A percentile compares a stretch with the other conserved stretches of the same genome.
phyloP scores from a whole-genome alignment of 805 yeast genomes.

The Zygosaccharomyces siamensis region DNA sequence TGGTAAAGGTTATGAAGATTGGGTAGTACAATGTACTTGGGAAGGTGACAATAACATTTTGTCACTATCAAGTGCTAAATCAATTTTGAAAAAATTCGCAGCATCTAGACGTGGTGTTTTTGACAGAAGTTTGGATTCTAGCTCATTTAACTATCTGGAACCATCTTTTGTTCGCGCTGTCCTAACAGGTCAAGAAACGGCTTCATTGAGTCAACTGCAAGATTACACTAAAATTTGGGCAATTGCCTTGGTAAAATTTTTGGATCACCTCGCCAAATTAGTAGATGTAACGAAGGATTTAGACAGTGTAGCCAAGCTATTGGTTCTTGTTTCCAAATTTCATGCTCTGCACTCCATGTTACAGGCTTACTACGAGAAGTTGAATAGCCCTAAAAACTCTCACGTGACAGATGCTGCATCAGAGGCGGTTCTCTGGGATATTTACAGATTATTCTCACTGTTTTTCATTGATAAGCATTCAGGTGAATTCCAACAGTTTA shows the following conservation, averaged over 20 bases:
- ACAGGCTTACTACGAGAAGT: slow-evolving; percentile 28
- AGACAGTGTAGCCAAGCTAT: slow-evolving; percentile 38
- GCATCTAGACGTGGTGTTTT: slow-evolving; percentile 37
- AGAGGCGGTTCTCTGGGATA: slow-evolving; percentile 44
- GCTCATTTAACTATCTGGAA: slow-evolving; percentile 29
- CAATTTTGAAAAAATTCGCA: slow-evolving; percentile 44
- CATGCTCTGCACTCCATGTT: slow-evolving; percentile 39
- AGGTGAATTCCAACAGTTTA: slow-evolving; percentile 64
- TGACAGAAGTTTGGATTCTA: slow-evolving; percentile 31
- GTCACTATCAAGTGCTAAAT: slow-evolving; percentile 78
- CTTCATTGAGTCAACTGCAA: slow-evolving; percentile 30
- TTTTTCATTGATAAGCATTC: slow-evolving; percentile 65
- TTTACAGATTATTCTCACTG: slow-evolving; percentile 61
- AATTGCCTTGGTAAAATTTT: slow-evolving; percentile 26
- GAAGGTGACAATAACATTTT: slow-evolving; percentile 93
- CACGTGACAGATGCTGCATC: slow-evolving; percentile 35
- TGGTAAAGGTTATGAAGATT: slow-evolving; percentile 82
- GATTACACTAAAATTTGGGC: slow-evolving; percentile 35
- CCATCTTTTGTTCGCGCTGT: slow-evolving; percentile 26
- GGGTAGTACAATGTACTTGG: slow-evolving; percentile 99
- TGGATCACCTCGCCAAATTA: slow-evolving; percentile 27
- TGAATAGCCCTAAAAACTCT: slow-evolving; percentile 18
- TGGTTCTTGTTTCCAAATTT: slow-evolving; percentile 38
- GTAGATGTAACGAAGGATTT: slow-evolving; percentile 27
- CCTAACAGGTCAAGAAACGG: slow-evolving; percentile 19